phyloP scores from a whole-genome alignment of 192 early-diverging fungal genomes.

The Rhizophagus sp. region DNA sequence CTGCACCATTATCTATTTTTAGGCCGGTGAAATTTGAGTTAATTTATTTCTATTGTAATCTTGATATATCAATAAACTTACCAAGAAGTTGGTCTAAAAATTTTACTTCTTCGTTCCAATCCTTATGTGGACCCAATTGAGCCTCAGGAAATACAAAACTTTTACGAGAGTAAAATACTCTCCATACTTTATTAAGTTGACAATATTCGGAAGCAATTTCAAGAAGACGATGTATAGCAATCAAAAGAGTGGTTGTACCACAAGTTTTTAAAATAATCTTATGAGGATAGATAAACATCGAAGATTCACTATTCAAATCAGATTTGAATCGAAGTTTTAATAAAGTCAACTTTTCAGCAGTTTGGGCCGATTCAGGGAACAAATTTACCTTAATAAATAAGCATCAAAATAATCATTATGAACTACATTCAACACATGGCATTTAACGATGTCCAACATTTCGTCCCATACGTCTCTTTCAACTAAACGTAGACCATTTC shows the following conservation, averaged over 20 bases:
- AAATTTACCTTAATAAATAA: conserved; percentile 78
- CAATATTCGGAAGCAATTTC: conserved; percentile 73
- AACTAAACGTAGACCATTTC: conserved; percentile 73
- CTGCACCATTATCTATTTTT: conserved; percentile 62
- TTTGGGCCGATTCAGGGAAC: not conserved
- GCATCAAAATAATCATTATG: conserved; percentile 83
- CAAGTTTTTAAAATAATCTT: conserved; percentile 97
- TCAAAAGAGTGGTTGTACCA: conserved; percentile 92
- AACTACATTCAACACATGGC: conserved; percentile 87
- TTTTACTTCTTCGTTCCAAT: conserved; percentile 89
- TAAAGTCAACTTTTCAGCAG: not conserved
- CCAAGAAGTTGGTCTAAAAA: conserved; percentile 68
- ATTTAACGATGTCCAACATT: conserved; percentile 93
- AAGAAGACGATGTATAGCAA: conserved; percentile 84
- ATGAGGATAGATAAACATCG: conserved; percentile 97
- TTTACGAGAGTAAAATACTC: conserved; percentile 95
- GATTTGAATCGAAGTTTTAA: not conserved
- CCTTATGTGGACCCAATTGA: conserved; percentile 84
- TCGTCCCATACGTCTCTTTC: conserved; percentile 82
- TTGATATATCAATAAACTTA: conserved; percentile 29
- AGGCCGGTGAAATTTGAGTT: too few species aligned
- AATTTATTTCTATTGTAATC: not conserved
- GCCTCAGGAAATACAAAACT: conserved; percentile 94
- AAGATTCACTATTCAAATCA: conserved; percentile 74
- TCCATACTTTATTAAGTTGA: conserved; percentile 66